Evolutionary conservation across 164 flowering plant genomes (phyloP).

Genomic region (Santalum album): DNA sequence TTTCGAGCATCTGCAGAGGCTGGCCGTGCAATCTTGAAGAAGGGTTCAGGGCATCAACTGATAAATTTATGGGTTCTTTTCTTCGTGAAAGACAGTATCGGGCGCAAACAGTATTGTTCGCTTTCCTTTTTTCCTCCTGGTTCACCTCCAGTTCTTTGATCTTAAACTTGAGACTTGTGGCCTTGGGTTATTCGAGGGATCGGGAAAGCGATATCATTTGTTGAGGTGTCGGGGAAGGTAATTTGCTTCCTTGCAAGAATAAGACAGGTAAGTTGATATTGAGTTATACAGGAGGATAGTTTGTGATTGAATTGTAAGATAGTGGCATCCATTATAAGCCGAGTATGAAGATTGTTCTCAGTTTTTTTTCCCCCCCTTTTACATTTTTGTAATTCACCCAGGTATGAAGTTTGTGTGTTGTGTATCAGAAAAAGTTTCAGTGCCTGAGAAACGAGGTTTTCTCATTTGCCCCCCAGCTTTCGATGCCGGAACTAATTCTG

Average conservation of each 20-base stretch:
- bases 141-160: neutral
- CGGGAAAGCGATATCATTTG: constrained; percentile 16
- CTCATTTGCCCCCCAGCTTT: no score
- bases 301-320: neutral
- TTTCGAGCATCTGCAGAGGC: constrained; percentile 88
- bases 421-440: no score
- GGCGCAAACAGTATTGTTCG: neutral
- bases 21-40: constrained; percentile 83
- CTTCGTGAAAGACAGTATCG: no score
- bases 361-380: no score
- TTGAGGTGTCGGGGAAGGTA: constrained; percentile 12
- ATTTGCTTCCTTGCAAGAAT: constrained; percentile 9
- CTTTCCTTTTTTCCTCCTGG: neutral
- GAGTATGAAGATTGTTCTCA: no score
- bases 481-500: no score
- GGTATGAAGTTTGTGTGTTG: no score
- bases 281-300: constrained; percentile 13
- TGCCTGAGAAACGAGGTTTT: no score
- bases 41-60: no score
- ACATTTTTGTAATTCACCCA: no score
- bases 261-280: constrained; percentile 8
- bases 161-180: constrained; percentile 2
- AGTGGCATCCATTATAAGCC: neutral
- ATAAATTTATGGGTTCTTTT: no score
- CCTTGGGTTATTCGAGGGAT: constrained; percentile 10